Percentiles rank a stretch among this genome's conserved stretches.
Conservation (phyloP, 202 grass and related monocot species). For the Carex arenaria region DNA sequence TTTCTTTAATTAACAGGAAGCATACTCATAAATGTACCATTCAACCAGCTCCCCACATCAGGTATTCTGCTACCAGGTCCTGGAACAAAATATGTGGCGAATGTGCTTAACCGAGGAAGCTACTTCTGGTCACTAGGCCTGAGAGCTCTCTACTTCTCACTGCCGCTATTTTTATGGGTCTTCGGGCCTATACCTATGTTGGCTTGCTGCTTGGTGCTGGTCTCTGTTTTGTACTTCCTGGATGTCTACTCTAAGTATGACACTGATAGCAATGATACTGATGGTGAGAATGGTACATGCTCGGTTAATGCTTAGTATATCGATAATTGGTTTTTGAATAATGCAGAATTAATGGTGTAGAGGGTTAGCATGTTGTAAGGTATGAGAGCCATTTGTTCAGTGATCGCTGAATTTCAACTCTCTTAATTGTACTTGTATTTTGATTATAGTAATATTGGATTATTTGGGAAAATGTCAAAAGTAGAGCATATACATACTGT, state of each 20-base stretch:
- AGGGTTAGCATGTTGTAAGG: background rate
- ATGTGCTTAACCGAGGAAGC: conserved; percentile 53
- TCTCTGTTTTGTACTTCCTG: conserved; percentile 56
- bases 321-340: background rate
- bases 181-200: conserved; percentile 76
- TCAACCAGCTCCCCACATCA: background rate
- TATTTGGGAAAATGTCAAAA: background rate
- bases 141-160: conserved; percentile 73
- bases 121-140: conserved; percentile 91
- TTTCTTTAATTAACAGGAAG: conserved; percentile 17
- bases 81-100: conserved; percentile 46
- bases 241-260: conserved; percentile 48
- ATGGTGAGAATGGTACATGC: background rate
- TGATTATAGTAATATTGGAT: background rate
- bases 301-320: background rate
- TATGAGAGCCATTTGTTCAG: conserved; percentile 9
- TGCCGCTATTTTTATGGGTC: conserved; percentile 68
- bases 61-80: background rate
- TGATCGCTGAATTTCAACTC: conserved; percentile 14
- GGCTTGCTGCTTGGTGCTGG: conserved; percentile 44
- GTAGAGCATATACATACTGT: background rate
- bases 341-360: background rate
- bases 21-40: conserved; percentile 62
- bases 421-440: background rate
- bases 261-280: background rate